Percentiles rank a stretch among this genome's conserved stretches.
Conservation (phyloP, 2,329 filamentous ascomycete species). For the Talaromyces atroroseus region DNA sequence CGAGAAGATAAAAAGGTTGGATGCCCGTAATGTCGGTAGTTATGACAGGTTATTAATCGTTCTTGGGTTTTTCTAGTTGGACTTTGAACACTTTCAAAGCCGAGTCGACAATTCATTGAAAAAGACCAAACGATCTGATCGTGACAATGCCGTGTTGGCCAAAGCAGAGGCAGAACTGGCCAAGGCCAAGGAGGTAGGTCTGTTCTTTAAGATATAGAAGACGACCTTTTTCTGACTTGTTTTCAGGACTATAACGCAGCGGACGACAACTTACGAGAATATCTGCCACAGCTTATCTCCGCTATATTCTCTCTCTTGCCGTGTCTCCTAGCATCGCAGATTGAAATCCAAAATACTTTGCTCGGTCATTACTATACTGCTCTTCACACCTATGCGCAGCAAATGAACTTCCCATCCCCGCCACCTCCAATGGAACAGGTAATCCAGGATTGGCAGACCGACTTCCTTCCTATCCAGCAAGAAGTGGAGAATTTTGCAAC, state of each 20-base stretch:
- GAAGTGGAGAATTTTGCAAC: conserved; percentile 62
- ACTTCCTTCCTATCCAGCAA: conserved; percentile 58
- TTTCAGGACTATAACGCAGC: conserved; percentile 64
- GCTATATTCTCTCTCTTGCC: conserved; percentile 70
- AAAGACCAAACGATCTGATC: conserved; percentile 64
- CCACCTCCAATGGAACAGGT: conserved; percentile 68
- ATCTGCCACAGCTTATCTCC: conserved; percentile 65
- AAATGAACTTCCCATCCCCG: conserved; percentile 64
- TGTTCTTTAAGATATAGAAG: not conserved
- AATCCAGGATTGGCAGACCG: conserved; percentile 58
- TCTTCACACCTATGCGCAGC: conserved; percentile 66
- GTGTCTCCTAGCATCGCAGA: conserved; percentile 62
- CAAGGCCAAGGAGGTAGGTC: conserved; percentile 56
- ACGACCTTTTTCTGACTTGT: conserved; percentile 7
- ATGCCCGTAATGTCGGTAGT: not conserved
- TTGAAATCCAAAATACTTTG: conserved; percentile 71
- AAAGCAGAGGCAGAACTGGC: conserved; percentile 68
- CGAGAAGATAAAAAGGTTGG: conserved; percentile 68
- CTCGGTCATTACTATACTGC: conserved; percentile 74
- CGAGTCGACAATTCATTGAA: conserved; percentile 64
- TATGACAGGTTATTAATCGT: not conserved
- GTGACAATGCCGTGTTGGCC: conserved; percentile 64
- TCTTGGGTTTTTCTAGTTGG: conserved; percentile 45
- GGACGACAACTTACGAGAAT: conserved; percentile 66
- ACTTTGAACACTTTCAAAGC: conserved; percentile 72